phyloP scores from a whole-genome alignment of 1,139 yeast genomes.

The Pichia sp. region DNA sequence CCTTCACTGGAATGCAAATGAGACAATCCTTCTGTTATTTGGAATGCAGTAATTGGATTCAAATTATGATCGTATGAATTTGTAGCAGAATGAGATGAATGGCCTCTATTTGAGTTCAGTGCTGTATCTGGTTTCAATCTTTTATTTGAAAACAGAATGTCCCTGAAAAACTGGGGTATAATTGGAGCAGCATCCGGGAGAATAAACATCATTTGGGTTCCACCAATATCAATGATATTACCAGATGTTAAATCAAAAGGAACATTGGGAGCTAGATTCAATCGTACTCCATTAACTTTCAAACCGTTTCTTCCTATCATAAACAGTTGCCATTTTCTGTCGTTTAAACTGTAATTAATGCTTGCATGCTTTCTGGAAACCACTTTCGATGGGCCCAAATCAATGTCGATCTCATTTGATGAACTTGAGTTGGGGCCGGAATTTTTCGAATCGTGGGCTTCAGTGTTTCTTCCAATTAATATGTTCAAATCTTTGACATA shows the following conservation, averaged over 20 bases:
- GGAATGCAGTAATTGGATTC: conserved; percentile 36
- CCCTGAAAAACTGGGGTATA: conserved; percentile 44
- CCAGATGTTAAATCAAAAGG: conserved; percentile 65
- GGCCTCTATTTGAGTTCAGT: not conserved
- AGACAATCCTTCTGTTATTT: conserved; percentile 27
- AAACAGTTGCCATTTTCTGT: conserved; percentile 77
- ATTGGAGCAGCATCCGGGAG: conserved; percentile 85
- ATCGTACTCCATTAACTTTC: conserved; percentile 67
- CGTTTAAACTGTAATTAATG: conserved; percentile 66
- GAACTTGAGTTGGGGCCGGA: conserved; percentile 3
- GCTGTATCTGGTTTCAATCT: conserved; percentile 8
- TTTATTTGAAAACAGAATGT: conserved; percentile 25
- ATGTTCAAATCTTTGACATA: conserved; percentile 79
- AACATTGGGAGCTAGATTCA: conserved; percentile 32
- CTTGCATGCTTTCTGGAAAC: conserved; percentile 87
- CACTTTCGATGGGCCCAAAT: conserved; percentile 93
- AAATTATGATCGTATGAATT: conserved; percentile 3
- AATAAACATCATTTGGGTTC: conserved; percentile 98
- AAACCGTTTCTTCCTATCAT: conserved; percentile 91
- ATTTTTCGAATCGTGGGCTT: conserved; percentile 20
- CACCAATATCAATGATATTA: conserved; percentile 86
- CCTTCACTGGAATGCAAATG: conserved; percentile 10
- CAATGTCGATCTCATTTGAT: conserved; percentile 59
- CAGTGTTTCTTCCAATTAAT: conserved; percentile 82
- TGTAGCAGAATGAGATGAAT: no score